phyloP scores from a whole-genome alignment of 2,329 filamentous ascomycete genomes.

The Aspergillus thermomutatus region DNA sequence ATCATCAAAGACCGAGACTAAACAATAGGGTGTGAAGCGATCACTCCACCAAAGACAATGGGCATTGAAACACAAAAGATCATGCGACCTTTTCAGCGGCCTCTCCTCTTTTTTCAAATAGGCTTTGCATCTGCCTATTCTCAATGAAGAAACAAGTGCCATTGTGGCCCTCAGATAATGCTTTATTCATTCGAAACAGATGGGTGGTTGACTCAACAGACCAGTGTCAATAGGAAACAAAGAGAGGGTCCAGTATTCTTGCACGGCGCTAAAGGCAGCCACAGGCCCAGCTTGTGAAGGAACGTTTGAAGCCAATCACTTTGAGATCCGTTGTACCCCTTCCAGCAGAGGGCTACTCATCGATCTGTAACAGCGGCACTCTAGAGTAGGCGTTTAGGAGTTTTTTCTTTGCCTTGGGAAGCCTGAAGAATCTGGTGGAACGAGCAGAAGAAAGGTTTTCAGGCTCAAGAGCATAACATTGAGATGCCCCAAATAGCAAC shows the following conservation, averaged over 20 bases:
- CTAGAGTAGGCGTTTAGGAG: neutral
- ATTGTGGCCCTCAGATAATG: neutral
- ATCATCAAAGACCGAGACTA: neutral
- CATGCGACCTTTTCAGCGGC: neutral
- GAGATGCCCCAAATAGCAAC: conserved; percentile 15
- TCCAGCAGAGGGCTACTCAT: conserved; percentile 1
- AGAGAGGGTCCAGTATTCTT: neutral
- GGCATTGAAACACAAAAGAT: neutral
- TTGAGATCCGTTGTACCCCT: neutral
- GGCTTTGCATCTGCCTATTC: neutral
- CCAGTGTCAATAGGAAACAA: conserved; percentile 1
- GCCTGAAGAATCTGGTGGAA: conserved; percentile 1
- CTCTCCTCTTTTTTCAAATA: neutral
- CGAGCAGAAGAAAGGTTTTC: conserved; percentile 8
- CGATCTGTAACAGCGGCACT: conserved; percentile 6
- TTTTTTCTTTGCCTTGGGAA: conserved; percentile 1
- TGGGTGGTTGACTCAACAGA: conserved; percentile 3
- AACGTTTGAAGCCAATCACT: conserved; percentile 15
- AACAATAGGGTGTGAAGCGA: neutral
- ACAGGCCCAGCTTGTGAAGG: conserved; percentile 1
- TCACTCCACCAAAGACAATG: neutral
- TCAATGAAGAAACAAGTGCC: neutral
- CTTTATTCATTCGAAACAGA: conserved; percentile 6
- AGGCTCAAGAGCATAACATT: neutral
- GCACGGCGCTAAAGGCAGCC: conserved; percentile 1